A percentile compares a stretch with the other conserved stretches of the same genome.
Evolutionary conservation across 768 basidiomycete genomes (phyloP).

Genomic region (Dacryopinax primogenitus): DNA sequence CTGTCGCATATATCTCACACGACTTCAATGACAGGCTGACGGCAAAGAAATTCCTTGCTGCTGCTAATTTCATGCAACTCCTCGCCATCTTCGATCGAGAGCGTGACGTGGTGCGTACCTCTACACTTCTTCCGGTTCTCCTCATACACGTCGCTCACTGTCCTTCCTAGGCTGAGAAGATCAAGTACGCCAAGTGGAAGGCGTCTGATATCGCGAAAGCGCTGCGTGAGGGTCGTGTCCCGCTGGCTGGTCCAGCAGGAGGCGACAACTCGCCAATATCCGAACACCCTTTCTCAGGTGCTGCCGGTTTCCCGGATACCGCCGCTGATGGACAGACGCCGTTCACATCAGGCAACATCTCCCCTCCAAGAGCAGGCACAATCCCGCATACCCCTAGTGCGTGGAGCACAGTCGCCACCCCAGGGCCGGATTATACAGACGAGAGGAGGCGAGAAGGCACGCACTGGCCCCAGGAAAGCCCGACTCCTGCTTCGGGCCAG

Average conservation of each 20-base stretch:
- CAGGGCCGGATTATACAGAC: constrained; percentile 37
- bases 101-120: constrained; percentile 38
- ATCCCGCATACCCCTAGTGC: constrained; percentile 33
- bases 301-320: constrained; percentile 10
- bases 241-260: constrained; percentile 64
- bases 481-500: neutral
- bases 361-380: neutral
- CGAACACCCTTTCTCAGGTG: constrained; percentile 8
- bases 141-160: neutral
- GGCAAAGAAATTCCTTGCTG: constrained; percentile 88
- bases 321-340: neutral
- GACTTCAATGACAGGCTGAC: constrained; percentile 46
- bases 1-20: neutral
- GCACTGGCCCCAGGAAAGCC: neutral
- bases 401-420: constrained; percentile 70
- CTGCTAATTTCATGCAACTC: constrained; percentile 87
- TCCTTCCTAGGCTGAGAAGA: constrained; percentile 53
- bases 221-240: constrained; percentile 80
- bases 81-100: constrained; percentile 58
- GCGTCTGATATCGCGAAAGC: constrained; percentile 91
- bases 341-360: constrained; percentile 3
- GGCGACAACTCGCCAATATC: constrained; percentile 22
- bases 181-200: constrained; percentile 94
- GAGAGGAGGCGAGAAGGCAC: constrained; percentile 17
- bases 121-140: constrained; percentile 7